These are phyloP conservation scores for Aspergillus pseudoglaucus DNA, from an alignment of 2,329 filamentous ascomycete genomes.

Conservation along the genomic window DNA sequence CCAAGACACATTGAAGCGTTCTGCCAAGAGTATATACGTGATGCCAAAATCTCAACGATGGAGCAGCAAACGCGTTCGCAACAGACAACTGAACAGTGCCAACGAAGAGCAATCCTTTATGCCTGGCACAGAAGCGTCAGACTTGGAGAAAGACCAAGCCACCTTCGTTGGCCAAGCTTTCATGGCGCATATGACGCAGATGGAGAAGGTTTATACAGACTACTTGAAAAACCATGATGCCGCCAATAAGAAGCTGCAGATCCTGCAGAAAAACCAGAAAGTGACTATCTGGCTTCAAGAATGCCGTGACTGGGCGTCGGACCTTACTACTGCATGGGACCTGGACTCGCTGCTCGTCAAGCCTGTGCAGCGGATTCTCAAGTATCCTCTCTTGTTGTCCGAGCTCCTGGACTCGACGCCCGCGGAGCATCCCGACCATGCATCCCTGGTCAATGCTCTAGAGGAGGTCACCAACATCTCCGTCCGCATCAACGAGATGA, in stretches of 20 bases:
- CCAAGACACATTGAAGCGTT: conserved; percentile 71
- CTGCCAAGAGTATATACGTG: conserved; percentile 71
- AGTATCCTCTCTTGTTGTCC: conserved; percentile 81
- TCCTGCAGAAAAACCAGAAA: conserved; percentile 48
- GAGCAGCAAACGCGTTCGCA: conserved; percentile 45
- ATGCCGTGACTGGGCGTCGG: conserved; percentile 85
- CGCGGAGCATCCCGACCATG: conserved; percentile 73
- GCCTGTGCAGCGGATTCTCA: conserved; percentile 87
- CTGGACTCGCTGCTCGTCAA: conserved; percentile 95
- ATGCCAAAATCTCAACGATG: conserved; percentile 52
- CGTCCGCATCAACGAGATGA: conserved; percentile 79
- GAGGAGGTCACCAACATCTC: conserved; percentile 60
- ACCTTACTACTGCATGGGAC: conserved; percentile 90
- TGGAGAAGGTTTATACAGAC: conserved; percentile 60
- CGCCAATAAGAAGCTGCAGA: conserved; percentile 55
- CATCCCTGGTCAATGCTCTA: conserved; percentile 63
- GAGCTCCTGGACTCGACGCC: conserved; percentile 75
- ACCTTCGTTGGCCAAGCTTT: conserved; percentile 57
- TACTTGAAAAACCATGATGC: conserved; percentile 61
- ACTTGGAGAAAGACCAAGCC: conserved; percentile 51
- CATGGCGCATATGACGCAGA: conserved; percentile 47
- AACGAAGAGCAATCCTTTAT: conserved; percentile 22
- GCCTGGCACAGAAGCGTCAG: conserved; percentile 28
- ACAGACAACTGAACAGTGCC: conserved; percentile 29
- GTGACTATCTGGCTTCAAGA: conserved; percentile 79